Base-by-base conservation (phyloP, 148 eudicot species). In the Chenopodium suecicum region DNA sequence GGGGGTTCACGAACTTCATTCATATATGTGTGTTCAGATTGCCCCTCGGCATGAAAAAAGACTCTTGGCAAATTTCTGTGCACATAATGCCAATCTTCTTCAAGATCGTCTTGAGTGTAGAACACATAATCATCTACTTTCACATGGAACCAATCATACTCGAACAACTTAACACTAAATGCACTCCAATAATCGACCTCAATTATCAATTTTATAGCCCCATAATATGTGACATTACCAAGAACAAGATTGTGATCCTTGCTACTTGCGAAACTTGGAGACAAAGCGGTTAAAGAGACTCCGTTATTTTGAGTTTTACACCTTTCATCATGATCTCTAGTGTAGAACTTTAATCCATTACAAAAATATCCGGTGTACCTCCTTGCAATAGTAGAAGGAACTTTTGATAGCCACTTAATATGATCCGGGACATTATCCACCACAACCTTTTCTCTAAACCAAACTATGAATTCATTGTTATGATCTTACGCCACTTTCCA, bases 71-170 rank as follows among this genome's bases (percentile, higher is more conserved):
- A 68, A 17, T 68, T 64, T 23, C 29, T 7, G 8, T 31, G 2
- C 17, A 32, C 72, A 68, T 29, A 11, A 16, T 68, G 17, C 41
- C 12, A 22, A 22, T 64, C 68, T 10, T 22, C 2, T 27, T 64
- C 29, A 64, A 64, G 14, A 2, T 31, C 31, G 7, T 64, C 29
- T 64, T 64, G 9, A 6, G 4, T 9, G 8, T 64, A 64, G 27
- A n/a, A 64, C 4, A 64, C 37, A 29, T 66, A 66, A 14, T 66
- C 37, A 29, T 66, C 37, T 25, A 12, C n/a, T 4, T 48, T 64
- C 10, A 8, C 47, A 16, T 67, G 63, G 67, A 66, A 47, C 73
- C 73, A 78, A 47, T 78, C 73, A 78, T 73, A 78, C 9, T 34
- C 14, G 19, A 78, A 78, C n/a, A 78, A 47, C 3, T 47, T 27